phyloP scores from a whole-genome alignment of 805 yeast genomes.

The Grigorovia transvaalensis region DNA sequence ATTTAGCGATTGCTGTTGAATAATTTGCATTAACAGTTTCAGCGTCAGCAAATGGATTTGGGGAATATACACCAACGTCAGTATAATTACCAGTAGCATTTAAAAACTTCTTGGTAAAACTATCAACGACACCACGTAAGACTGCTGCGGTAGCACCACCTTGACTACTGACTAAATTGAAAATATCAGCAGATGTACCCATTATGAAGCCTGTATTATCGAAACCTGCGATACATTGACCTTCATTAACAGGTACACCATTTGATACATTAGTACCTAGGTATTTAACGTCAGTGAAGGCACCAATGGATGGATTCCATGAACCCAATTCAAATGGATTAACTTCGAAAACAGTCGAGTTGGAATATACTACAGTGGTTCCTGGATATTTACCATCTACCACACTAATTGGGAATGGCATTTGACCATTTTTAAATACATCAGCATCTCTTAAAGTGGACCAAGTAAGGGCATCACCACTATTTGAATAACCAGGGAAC shows the following conservation, averaged over 20 bases:
- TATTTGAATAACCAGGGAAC: slow-evolving; percentile 47
- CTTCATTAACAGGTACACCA: slow-evolving; percentile 42
- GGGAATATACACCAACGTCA: slow-evolving; percentile 58
- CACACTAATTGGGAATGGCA: slow-evolving; percentile 65
- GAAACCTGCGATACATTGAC: slow-evolving; percentile 52
- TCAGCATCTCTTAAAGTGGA: slow-evolving; percentile 49
- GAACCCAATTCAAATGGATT: slow-evolving; percentile 72
- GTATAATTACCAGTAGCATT: slow-evolving; percentile 41
- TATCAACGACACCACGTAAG: not conserved
- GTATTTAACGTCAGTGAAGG: slow-evolving; percentile 59
- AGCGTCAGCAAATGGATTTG: slow-evolving; percentile 57
- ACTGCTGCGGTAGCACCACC: slow-evolving; percentile 14
- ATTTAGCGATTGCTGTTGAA: slow-evolving; percentile 30
- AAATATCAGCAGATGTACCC: slow-evolving; percentile 76
- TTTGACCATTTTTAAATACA: slow-evolving; percentile 47
- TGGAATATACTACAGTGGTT: slow-evolving; percentile 41
- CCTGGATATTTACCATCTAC: slow-evolving; percentile 58
- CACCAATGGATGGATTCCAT: slow-evolving; percentile 67
- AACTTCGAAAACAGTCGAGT: slow-evolving; percentile 59
- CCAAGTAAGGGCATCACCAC: slow-evolving; percentile 54
- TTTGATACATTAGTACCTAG: slow-evolving; percentile 55
- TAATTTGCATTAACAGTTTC: slow-evolving; percentile 26
- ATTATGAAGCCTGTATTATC: slow-evolving; percentile 75
- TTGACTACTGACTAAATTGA: slow-evolving; percentile 50
- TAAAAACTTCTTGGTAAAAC: slow-evolving; percentile 36